Base-by-base conservation (phyloP, 2,329 filamentous ascomycete species). In the Ophiostoma sp. region DNA sequence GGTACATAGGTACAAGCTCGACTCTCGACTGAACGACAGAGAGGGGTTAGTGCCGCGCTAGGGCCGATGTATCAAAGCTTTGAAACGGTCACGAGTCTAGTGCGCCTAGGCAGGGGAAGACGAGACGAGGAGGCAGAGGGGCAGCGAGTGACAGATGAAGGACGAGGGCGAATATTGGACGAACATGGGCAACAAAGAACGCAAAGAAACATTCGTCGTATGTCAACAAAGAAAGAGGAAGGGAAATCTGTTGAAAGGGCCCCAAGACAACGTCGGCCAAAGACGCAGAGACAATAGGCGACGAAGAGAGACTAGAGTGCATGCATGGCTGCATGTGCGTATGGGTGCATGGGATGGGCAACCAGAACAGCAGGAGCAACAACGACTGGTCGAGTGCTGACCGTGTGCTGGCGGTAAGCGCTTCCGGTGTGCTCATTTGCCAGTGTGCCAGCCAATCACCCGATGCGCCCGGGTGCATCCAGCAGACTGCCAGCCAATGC, bases 51-150 rank as follows among this genome's bases (percentile, higher is more conserved):
- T 12, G 40, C 63, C n/a, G 42, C 63, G 63, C 63, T 64, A 64
- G 27, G 5, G 63, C 63, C 60, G 42, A 47, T 64, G 49, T 55
- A 64, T 44, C 18, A 42, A 44, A 64, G 63, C n/a, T 47, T 16
- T 64, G 63, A 64, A 64, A 64, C 63, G 63, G 42, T 47, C 60
- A 64, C 63, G 63, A 47, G 41, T 44, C 38, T 41, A 41, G 40
- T 41, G 60, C 40, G 62, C 62, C 63, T 64, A 44, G 40, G 62
- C 47, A 55, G 49, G 49, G 49, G 49, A 55, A 55, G 49, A 18
- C 7, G n/a, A 55, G 49, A 44, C 2, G 42, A 44, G 42, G 42
- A 49, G 9, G 16, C 11, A 49, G 45, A 16, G 45, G 45, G 14
- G 45, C 12, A 12, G 5, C 5, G 42, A 44, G 42, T 27, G 27